Evolutionary conservation across 768 basidiomycete genomes (phyloP), one percentile per base, ranked within the genome.

Genomic region (Boletus rubropictus): DNA sequence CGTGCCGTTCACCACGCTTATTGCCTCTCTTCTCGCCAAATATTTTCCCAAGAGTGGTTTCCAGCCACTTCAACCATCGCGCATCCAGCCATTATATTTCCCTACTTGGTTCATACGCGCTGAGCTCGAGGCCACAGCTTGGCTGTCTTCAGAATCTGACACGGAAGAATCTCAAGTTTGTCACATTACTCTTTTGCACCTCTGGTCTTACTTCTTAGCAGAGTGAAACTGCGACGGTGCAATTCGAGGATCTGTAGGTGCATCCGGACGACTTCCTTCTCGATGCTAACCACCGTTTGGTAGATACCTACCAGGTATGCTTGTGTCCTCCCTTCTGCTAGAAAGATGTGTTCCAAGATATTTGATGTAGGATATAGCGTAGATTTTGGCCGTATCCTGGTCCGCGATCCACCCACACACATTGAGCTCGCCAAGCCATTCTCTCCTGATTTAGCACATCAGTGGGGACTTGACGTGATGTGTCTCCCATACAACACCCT

Each of bases 71-170:
- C 70, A 56, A 39, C 81, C 82, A 20, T 59, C 64, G 11, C 73
- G 70, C 20, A 69, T 80, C 21, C 65, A 71, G 38, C 73, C 81
- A 7, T 63, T 80, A 3, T 86, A 84, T 57, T 76, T 81, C 42
- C 83, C 83, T 4, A 74, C 71, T 10, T 86, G 83, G 83, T 67
- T 80, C 25, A 62, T 84, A 25, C 77, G 79, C 52, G 78, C 72
- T 8, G 77, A 81, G 58, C 55, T 79, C 15, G 65, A 75, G 53
- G 72, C 64, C 9, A 66, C 66, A 5, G 48, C 49, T 20, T 65
- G 53, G 66, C 63, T 52, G 45, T 58, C 42, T 17, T 48, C 60
- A 33, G 49, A 57, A 38, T 46, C 62, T 43, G 52, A 58, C 38
- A 39, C 59, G 18, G 52, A 60, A 39, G 56, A 41, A 37, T 49